phyloP scores from a whole-genome alignment of 2,329 filamentous ascomycete genomes.

The Cyphellophora europaea region DNA sequence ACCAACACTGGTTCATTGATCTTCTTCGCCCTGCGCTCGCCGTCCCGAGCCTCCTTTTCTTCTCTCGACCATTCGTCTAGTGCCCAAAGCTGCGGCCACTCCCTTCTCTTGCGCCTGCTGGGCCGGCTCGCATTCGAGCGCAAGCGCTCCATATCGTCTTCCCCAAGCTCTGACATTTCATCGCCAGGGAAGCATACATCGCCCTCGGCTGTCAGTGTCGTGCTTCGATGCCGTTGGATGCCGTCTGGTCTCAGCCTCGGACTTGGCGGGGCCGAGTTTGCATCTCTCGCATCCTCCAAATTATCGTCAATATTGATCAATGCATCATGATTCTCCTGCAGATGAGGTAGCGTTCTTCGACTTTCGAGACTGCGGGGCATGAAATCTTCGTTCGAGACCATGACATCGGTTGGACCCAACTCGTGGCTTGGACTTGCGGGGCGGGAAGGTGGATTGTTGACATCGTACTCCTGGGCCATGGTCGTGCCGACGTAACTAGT shows the following conservation, averaged over 20 bases:
- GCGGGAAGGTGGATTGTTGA: constrained; percentile 57
- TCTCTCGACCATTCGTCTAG: constrained; percentile 84
- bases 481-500: too few species aligned
- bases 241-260: constrained; percentile 27
- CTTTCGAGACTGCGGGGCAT: constrained; percentile 26
- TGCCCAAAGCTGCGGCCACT: constrained; percentile 78
- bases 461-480: constrained; percentile 43
- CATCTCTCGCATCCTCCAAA: constrained; percentile 3
- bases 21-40: constrained; percentile 67
- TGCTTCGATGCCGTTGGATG: constrained; percentile 34
- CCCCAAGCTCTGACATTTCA: constrained; percentile 67
- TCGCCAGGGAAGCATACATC: constrained; percentile 89
- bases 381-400: constrained; percentile 34
- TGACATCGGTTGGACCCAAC: constrained; percentile 41
- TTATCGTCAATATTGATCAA: constrained; percentile 34
- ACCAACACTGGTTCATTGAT: constrained; percentile 91
- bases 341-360: constrained; percentile 23
- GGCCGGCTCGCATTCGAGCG: constrained; percentile 34
- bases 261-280: constrained; percentile 29
- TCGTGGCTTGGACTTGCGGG: constrained; percentile 48
- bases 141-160: constrained; percentile 57
- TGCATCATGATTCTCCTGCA: constrained; percentile 26
- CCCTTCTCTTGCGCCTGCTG: constrained; percentile 52
- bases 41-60: constrained; percentile 82
- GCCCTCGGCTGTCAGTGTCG: constrained; percentile 60